A percentile compares a stretch with the other conserved stretches of the same genome.
Evolutionary conservation across 2,329 filamentous ascomycete species (phyloP).

Genomic region (Colletotrichum brevisporum): DNA sequence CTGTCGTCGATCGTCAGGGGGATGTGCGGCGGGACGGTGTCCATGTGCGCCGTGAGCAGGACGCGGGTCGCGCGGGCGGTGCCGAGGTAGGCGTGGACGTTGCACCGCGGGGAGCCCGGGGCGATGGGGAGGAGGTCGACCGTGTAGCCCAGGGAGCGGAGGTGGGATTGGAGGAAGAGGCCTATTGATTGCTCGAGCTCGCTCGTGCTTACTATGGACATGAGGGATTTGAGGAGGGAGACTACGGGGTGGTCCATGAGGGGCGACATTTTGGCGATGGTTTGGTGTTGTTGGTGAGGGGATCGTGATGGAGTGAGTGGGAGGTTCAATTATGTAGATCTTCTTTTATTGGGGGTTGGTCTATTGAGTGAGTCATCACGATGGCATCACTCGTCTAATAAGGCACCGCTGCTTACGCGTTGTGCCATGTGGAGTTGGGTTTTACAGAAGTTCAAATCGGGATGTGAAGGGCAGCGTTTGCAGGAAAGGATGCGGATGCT

Average conservation of each 20-base stretch:
- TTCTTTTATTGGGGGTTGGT: too few relatives aligned
- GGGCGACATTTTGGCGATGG: too few relatives aligned
- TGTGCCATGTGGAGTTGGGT: too few relatives aligned
- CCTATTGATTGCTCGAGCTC: constrained; percentile 54
- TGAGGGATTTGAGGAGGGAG: constrained; percentile 50
- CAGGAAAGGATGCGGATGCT: too few relatives aligned
- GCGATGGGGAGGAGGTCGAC: constrained; percentile 54
- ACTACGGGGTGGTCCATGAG: constrained; percentile 44
- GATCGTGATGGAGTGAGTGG: too few relatives aligned
- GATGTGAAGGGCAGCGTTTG: too few relatives aligned
- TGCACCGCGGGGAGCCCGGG: constrained; percentile 50
- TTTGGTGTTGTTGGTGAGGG: too few relatives aligned
- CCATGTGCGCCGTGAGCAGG: constrained; percentile 53
- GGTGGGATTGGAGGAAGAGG: constrained; percentile 50
- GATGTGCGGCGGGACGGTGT: constrained; percentile 65
- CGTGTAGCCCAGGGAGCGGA: constrained; percentile 50
- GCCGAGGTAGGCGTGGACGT: constrained; percentile 56
- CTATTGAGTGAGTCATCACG: too few relatives aligned
- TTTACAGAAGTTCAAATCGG: too few relatives aligned
- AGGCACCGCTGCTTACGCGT: too few relatives aligned
- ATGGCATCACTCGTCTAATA: too few relatives aligned
- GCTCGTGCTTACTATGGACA: constrained; percentile 54
- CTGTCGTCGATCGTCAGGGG: constrained; percentile 58
- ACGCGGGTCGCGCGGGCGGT: constrained; percentile 47
- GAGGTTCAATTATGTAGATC: too few relatives aligned